phyloP scores from a whole-genome alignment of 768 basidiomycete genomes.

The Lactarius sp. region DNA sequence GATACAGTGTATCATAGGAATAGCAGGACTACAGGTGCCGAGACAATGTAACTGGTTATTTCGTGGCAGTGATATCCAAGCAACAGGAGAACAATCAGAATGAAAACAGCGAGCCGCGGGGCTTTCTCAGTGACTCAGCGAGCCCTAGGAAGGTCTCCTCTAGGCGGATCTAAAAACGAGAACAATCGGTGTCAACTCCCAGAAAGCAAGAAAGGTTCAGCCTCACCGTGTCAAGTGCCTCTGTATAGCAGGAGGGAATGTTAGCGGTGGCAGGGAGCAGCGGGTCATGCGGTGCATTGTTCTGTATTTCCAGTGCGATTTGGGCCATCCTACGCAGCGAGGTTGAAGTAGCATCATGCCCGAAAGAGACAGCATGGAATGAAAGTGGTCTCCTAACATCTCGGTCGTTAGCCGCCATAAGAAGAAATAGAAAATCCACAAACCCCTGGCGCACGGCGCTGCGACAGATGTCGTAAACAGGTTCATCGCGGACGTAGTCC shows the following conservation, averaged over 20 bases:
- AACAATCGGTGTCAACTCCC: neutral
- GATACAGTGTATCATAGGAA: neutral
- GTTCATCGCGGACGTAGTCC: conserved; percentile 37
- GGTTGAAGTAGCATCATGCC: conserved; percentile 32
- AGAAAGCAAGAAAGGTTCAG: too few species aligned
- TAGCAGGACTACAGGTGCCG: neutral
- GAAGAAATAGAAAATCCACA: neutral
- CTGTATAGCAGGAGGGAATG: conserved; percentile 37
- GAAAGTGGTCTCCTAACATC: conserved; percentile 48
- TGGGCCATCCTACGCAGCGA: conserved; percentile 47
- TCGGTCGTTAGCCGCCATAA: neutral
- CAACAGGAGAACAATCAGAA: neutral
- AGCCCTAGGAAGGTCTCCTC: conserved; percentile 56
- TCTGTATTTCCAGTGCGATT: conserved; percentile 46
- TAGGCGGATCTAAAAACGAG: conserved; percentile 42
- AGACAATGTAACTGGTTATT: neutral
- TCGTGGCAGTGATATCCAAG: neutral
- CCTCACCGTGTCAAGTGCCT: conserved; percentile 34
- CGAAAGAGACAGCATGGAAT: conserved; percentile 57
- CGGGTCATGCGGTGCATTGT: conserved; percentile 40
- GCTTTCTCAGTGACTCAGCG: conserved; percentile 53
- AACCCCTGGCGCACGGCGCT: conserved; percentile 45
- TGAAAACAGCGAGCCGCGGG: conserved; percentile 42
- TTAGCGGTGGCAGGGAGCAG: conserved; percentile 15
- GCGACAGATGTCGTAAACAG: conserved; percentile 41